Conservation (phyloP, 1,139 yeast species). For the Saccharomyces hybrid region DNA sequence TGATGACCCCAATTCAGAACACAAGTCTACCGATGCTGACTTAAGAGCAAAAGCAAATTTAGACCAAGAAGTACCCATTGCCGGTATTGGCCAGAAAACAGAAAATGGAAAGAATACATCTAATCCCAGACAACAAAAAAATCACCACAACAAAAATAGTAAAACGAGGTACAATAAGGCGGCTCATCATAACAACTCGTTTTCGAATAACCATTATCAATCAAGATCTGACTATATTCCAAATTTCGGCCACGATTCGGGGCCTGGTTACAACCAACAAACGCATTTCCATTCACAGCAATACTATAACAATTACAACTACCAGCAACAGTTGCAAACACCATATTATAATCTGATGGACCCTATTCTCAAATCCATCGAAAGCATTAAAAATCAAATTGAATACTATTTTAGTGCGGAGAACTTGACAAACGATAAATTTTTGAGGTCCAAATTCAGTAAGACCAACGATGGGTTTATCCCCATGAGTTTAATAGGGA, state of each 20-base stretch:
- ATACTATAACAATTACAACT: slow-evolving; percentile 8
- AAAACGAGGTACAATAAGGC: slow-evolving; percentile 1
- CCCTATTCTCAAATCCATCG: slow-evolving; percentile 32
- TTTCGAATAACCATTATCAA: background rate
- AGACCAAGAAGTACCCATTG: background rate
- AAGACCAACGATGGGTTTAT: slow-evolving; percentile 20
- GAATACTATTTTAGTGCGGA: slow-evolving; percentile 87
- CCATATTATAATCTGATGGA: slow-evolving; percentile 18
- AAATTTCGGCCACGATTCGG: background rate
- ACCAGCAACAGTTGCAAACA: slow-evolving; percentile 8
- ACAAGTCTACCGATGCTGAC: background rate
- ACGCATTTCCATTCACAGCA: slow-evolving; percentile 6
- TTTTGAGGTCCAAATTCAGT: slow-evolving; percentile 21
- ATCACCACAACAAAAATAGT: slow-evolving; percentile 2
- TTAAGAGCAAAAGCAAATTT: background rate
- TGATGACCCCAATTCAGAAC: background rate
- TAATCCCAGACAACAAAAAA: slow-evolving; percentile 1
- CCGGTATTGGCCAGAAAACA: background rate
- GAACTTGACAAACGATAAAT: slow-evolving; percentile 42
- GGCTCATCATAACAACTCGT: background rate
- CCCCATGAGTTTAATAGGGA: slow-evolving; percentile 20
- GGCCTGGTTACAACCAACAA: slow-evolving; percentile 3
- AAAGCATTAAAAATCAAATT: slow-evolving; percentile 47
- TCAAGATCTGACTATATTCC: background rate
- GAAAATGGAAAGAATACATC: background rate